Evolutionary conservation across 1,139 yeast genomes (phyloP).

Genomic region (Scheffersomyces stambukii): DNA sequence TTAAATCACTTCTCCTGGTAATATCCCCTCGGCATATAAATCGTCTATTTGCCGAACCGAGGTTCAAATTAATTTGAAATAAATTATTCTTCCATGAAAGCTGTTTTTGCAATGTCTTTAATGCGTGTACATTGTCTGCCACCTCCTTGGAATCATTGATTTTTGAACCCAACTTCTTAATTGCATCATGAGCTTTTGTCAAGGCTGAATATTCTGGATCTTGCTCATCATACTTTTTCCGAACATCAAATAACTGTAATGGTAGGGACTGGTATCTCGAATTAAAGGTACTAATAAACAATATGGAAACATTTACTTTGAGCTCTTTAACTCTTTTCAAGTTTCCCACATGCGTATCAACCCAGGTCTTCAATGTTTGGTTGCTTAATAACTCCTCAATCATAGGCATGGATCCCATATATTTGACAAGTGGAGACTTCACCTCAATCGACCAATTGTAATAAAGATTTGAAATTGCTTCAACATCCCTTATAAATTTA

Average conservation of each 20-base stretch:
- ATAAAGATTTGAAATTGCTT: conserved; percentile 57
- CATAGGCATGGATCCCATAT: conserved; percentile 47
- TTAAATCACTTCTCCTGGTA: conserved; percentile 58
- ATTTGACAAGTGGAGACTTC: conserved; percentile 46
- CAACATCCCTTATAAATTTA: conserved; percentile 49
- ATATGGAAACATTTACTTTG: conserved; percentile 52
- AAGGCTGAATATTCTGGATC: conserved; percentile 56
- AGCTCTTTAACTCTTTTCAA: conserved; percentile 41
- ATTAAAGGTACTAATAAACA: conserved; percentile 72
- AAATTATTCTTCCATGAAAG: conserved; percentile 44
- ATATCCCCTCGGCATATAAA: conserved; percentile 61
- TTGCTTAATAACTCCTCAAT: conserved; percentile 30
- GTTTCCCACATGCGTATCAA: conserved; percentile 39
- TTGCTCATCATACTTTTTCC: conserved; percentile 39
- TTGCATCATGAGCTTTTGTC: conserved; percentile 46
- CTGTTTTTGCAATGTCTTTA: conserved; percentile 45
- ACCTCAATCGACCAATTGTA: conserved; percentile 56
- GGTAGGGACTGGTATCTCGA: conserved; percentile 72
- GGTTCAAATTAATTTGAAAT: conserved; percentile 43
- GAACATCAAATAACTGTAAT: conserved; percentile 60
- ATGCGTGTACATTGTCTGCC: conserved; percentile 51
- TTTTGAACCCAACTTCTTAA: conserved; percentile 33
- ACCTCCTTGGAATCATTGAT: conserved; percentile 50
- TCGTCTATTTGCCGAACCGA: conserved; percentile 53
- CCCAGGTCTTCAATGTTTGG: conserved; percentile 50